phyloP scores from a whole-genome alignment of 2,329 filamentous ascomycete genomes.

The Penicillium sp. region DNA sequence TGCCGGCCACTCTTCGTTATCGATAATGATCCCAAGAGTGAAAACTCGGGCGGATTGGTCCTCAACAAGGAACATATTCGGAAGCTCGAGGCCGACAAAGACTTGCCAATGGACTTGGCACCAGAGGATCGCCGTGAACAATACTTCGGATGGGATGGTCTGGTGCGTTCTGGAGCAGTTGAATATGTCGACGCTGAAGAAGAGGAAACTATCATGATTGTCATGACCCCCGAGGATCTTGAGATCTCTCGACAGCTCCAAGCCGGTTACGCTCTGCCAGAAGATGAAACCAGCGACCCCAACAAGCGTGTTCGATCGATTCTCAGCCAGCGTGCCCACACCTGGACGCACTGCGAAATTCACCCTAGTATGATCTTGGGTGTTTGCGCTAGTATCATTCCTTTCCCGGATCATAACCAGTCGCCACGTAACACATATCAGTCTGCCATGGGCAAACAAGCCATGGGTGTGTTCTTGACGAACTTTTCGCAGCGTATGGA shows the following conservation, averaged over 20 bases:
- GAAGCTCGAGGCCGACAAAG: constrained; percentile 70
- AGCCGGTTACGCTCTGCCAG: constrained; percentile 58
- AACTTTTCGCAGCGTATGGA: constrained; percentile 98
- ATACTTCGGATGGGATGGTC: constrained; percentile 82
- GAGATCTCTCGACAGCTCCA: constrained; percentile 72
- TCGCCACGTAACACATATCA: constrained; percentile 99
- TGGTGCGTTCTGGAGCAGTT: constrained; percentile 80
- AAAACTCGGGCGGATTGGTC: constrained; percentile 72
- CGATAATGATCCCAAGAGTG: constrained; percentile 74
- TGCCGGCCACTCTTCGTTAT: constrained; percentile 93
- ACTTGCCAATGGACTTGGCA: constrained; percentile 59
- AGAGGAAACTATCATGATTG: constrained; percentile 98
- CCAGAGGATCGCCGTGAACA: constrained; percentile 56
- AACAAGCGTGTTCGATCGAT: constrained; percentile 86
- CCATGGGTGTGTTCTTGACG: constrained; percentile 98
- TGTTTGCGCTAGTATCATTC: constrained; percentile 98
- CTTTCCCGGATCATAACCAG: constrained; percentile 97
- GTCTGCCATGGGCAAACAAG: constrained; percentile 99
- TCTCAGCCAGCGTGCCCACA: constrained; percentile 81
- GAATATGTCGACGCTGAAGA: constrained; percentile 98
- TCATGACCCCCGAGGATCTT: constrained; percentile 95
- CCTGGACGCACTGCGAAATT: constrained; percentile 98
- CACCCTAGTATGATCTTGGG: constrained; percentile 98
- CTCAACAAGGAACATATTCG: constrained; percentile 81
- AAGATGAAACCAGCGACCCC: constrained; percentile 66